These are phyloP conservation scores for Protostelium mycophagum DNA, from an alignment of 78 protist genomes.

Conservation along the genomic window DNA sequence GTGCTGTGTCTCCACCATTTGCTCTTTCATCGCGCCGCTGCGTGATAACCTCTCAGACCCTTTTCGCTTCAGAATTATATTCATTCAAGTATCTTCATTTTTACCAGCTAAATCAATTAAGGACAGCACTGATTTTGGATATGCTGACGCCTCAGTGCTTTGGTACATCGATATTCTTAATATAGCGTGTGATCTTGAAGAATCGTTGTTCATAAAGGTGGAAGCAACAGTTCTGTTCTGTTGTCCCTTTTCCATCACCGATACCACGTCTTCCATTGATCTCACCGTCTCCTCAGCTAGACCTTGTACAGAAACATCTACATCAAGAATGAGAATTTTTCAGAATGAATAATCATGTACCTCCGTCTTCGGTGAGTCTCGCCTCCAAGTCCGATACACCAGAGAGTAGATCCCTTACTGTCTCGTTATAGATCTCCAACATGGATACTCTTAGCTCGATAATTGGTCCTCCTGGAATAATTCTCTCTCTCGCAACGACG, in stretches of 20 bases:
- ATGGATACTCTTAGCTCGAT: not conserved
- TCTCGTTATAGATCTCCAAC: conserved; percentile 77
- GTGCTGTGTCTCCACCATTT: conserved; percentile 77
- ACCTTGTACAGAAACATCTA: not conserved
- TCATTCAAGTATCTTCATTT: conserved; percentile 27
- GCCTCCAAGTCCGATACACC: conserved; percentile 6
- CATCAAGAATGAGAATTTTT: not conserved
- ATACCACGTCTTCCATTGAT: conserved; percentile 25
- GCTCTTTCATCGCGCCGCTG: conserved; percentile 53
- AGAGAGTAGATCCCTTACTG: conserved; percentile 43
- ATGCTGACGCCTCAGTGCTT: not conserved
- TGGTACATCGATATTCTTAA: conserved; percentile 57
- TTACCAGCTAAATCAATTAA: conserved; percentile 72
- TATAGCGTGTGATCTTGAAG: conserved; percentile 80
- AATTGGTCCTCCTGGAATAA: conserved; percentile 7
- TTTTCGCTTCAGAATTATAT: not conserved
- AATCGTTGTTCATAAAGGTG: conserved; percentile 65
- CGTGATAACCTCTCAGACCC: conserved; percentile 67
- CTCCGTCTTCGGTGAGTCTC: conserved; percentile 15
- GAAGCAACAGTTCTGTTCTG: conserved; percentile 54
- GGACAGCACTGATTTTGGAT: conserved; percentile 34
- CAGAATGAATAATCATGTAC: not conserved
- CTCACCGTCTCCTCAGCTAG: conserved; percentile 15
- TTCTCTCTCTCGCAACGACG: conserved; percentile 7
- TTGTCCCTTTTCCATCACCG: conserved; percentile 29